Percentiles rank a stretch among this genome's conserved stretches.
Evolutionary conservation across 2,329 filamentous ascomycete genomes (phyloP).

Genomic region (Tolypocladium inflatum): DNA sequence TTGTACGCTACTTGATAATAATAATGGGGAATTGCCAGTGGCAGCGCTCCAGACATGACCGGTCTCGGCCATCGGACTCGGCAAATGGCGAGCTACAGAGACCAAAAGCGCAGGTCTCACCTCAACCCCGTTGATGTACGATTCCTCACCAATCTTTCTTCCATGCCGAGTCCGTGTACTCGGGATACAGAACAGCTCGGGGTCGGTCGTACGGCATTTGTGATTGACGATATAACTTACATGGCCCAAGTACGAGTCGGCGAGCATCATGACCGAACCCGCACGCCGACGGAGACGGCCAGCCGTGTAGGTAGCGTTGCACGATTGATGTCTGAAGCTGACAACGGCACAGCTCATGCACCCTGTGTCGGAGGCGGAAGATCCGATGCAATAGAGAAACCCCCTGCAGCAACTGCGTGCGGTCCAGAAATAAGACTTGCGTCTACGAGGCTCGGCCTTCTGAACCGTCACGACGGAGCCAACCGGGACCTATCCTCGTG

Average conservation of each 20-base stretch:
- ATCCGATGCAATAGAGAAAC: conserved; percentile 30
- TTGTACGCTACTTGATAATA: no score
- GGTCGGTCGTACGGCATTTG: not conserved
- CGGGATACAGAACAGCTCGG: not conserved
- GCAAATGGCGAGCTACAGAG: conserved; percentile 5
- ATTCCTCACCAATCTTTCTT: not conserved
- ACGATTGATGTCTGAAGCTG: not conserved
- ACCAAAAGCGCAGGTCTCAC: conserved; percentile 4
- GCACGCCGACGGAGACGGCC: conserved; percentile 17
- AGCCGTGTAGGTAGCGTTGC: conserved; percentile 12
- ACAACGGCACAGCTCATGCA: conserved; percentile 23
- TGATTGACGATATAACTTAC: not conserved
- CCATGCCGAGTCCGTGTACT: not conserved
- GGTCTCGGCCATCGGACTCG: conserved; percentile 1
- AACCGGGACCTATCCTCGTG: not conserved
- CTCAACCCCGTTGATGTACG: not conserved
- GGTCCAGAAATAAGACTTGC: conserved; percentile 24
- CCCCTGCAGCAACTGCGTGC: conserved; percentile 31
- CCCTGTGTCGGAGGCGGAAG: conserved; percentile 32
- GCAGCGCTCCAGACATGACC: no score
- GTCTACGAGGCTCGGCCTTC: conserved; percentile 14
- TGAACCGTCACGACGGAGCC: not conserved
- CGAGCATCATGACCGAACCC: conserved; percentile 7
- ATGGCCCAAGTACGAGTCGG: not conserved
- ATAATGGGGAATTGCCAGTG: no score